phyloP scores from a whole-genome alignment of 169 alveolate species.

The Perkinsus olseni region DNA sequence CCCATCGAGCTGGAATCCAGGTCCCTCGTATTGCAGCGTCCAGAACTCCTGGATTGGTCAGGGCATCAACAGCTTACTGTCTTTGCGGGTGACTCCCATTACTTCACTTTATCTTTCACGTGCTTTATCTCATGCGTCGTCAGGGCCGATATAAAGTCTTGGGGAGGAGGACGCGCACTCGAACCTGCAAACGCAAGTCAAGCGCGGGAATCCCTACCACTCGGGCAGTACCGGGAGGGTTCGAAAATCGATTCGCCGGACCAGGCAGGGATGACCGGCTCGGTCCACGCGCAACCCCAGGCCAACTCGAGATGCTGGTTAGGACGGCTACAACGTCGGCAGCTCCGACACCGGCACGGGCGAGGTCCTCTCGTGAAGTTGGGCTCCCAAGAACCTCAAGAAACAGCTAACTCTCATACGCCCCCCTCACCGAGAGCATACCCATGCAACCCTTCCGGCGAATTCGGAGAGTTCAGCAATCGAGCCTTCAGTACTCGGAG shows the following conservation, averaged over 20 bases:
- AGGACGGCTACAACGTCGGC: not conserved
- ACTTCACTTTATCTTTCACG: not conserved
- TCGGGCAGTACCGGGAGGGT: not conserved
- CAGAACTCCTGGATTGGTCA: not conserved
- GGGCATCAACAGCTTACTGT: not conserved
- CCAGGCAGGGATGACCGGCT: no score
- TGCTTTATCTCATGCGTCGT: not conserved
- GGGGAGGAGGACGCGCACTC: not conserved
- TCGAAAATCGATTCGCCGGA: no score
- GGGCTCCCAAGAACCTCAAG: not conserved
- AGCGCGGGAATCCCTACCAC: not conserved
- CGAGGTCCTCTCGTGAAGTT: not conserved
- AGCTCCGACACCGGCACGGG: slow-evolving; percentile 1
- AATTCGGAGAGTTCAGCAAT: not conserved
- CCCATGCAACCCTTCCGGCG: not conserved
- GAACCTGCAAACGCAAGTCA: not conserved
- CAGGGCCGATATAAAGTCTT: not conserved
- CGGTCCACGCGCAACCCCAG: no score
- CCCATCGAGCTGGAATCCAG: not conserved
- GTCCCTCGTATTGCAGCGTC: not conserved
- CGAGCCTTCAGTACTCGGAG: not conserved
- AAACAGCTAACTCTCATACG: not conserved
- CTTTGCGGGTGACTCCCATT: not conserved
- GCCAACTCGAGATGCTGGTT: not conserved
- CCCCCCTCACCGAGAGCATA: not conserved